Conservation (phyloP, 1,284 basidiomycete genomes). For the Cystobasidiaceae sp. region DNA sequence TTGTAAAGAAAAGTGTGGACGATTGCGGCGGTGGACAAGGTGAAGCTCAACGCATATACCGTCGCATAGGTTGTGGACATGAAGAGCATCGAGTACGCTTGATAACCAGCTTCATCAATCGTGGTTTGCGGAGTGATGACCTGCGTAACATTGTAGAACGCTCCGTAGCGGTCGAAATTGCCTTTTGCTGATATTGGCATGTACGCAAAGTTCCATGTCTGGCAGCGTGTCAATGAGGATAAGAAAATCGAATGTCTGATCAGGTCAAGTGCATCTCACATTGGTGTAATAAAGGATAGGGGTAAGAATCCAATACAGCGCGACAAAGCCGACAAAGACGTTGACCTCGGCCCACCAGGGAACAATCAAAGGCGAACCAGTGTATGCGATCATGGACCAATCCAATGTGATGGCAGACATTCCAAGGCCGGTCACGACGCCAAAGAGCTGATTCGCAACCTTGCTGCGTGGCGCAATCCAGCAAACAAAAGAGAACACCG, state of each 20-base stretch:
- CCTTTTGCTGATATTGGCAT: conserved; percentile 73
- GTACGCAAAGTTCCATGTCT: conserved; percentile 76
- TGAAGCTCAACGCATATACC: conserved; percentile 84
- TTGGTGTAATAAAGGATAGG: conserved; percentile 90
- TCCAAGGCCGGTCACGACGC: conserved; percentile 73
- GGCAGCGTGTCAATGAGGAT: neutral
- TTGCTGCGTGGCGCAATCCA: conserved; percentile 79
- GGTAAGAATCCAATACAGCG: conserved; percentile 86
- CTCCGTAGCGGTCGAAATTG: conserved; percentile 76
- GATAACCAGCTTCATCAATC: conserved; percentile 73
- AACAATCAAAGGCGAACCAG: conserved; percentile 81
- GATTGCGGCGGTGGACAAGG: conserved; percentile 74
- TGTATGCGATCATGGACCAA: conserved; percentile 87
- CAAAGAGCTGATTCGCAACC: conserved; percentile 87
- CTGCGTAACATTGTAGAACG: conserved; percentile 65
- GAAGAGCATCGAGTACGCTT: conserved; percentile 81
- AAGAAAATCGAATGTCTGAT: no score
- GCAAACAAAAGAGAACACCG: conserved; percentile 82
- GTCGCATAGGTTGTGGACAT: conserved; percentile 81
- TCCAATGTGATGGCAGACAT: conserved; percentile 90
- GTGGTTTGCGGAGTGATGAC: conserved; percentile 61
- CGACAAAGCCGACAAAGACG: conserved; percentile 75
- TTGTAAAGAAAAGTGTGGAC: conserved; percentile 86
- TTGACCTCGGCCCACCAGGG: conserved; percentile 98
- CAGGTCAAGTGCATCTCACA: conserved; percentile 52